Evolutionary conservation across 805 yeast genomes (phyloP), one percentile per base, ranked within the genome.

Genomic region (Candida takata): DNA sequence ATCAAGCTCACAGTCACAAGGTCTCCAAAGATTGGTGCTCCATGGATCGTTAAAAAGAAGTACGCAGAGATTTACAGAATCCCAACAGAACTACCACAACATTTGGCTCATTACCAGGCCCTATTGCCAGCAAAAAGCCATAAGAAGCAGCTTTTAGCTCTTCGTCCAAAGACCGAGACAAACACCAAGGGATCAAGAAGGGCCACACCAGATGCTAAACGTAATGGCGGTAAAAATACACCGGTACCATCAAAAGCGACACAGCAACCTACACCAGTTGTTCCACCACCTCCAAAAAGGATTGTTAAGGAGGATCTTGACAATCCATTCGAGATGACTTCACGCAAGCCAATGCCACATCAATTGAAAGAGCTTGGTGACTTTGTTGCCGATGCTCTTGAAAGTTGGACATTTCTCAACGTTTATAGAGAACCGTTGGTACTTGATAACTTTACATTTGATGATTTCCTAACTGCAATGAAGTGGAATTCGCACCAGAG

Each of bases 11-110:
- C 30, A 16, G 70, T 37, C 24, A 63, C 48, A 70, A 85, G 54
- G 69, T 84, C 88, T 2, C 71, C 80, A 36, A 84, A 83, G 67
- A 67, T 79, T 29, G 97, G 97, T 4, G 90, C 97, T 3, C 97
- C 97, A 3, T 92, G 97, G 97, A 77, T 90, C 15, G 92, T 92
- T 12, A 83, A 80, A 53, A 77, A 74, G 18, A 78, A 79, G 45
- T 85, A 74, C 56, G 92, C 92, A 1, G 67, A 66, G 37, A 70
- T 70, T 48, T 85, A 79, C 55, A 62, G 84, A 45, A 82, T 85
- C 14, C 71, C 80, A 9, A 64, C 67, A 13, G 78, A 69, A 27
- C 71, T 69, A 45, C 85, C 85, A 1, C 66, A 70, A 6, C 72
- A 76, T 37, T 58, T 79, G 37, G 63, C 45, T 3, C 47, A 47